phyloP scores from a whole-genome alignment of 2,329 filamentous ascomycete species.

The Aspergillus pseudoterreus region DNA sequence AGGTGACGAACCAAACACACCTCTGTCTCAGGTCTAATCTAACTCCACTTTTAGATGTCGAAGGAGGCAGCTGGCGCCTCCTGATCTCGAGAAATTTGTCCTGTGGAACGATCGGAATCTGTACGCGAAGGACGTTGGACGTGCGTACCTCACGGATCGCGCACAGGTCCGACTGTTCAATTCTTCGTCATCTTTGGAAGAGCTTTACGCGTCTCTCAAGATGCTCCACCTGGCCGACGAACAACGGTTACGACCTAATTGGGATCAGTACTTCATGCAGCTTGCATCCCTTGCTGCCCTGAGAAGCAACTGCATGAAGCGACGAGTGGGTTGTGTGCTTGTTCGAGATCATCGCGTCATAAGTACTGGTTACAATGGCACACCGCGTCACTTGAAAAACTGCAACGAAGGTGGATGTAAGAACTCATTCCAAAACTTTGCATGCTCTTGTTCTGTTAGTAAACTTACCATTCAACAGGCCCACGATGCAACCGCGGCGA shows the following conservation, averaged over 20 bases:
- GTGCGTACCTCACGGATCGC: slow-evolving; percentile 73
- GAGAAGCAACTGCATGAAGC: slow-evolving; percentile 96
- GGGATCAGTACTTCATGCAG: slow-evolving; percentile 98
- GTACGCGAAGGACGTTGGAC: slow-evolving; percentile 62
- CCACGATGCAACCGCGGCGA: slow-evolving; percentile 75
- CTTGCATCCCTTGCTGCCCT: slow-evolving; percentile 88
- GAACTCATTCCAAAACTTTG: neutral
- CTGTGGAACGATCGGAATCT: slow-evolving; percentile 69
- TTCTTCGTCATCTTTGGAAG: slow-evolving; percentile 66
- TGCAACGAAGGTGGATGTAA: slow-evolving; percentile 87
- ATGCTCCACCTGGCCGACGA: slow-evolving; percentile 73
- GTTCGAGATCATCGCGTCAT: slow-evolving; percentile 84
- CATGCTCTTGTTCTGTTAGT: neutral
- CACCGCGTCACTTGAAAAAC: slow-evolving; percentile 82
- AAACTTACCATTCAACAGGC: slow-evolving; percentile 31
- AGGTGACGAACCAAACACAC: slow-evolving; percentile 36
- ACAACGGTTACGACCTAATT: slow-evolving; percentile 77
- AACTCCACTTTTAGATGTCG: slow-evolving; percentile 41
- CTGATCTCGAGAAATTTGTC: slow-evolving; percentile 58
- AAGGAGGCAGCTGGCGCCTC: slow-evolving; percentile 46
- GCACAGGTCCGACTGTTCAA: slow-evolving; percentile 86
- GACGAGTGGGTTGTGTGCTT: slow-evolving; percentile 89
- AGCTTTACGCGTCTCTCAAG: slow-evolving; percentile 69
- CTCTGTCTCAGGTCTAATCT: neutral
- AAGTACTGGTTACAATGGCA: slow-evolving; percentile 95